Percentiles rank a stretch among this genome's conserved stretches.
Evolutionary conservation across 164 flowering plant genomes (phyloP).

Genomic region (Tetracentron sinense): DNA sequence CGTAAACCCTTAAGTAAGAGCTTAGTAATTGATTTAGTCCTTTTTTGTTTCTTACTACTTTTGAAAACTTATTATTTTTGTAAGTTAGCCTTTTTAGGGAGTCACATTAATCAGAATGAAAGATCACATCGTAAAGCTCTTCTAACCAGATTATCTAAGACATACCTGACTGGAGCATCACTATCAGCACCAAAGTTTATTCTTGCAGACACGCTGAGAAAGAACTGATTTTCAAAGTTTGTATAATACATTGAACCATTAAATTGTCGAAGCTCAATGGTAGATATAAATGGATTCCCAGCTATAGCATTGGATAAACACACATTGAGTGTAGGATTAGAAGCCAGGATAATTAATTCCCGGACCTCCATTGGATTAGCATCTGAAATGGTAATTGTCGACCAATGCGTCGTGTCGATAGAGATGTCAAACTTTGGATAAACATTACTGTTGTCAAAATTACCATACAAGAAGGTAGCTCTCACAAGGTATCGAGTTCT

Average conservation of each 20-base stretch:
- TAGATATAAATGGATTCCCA: constrained; percentile 92
- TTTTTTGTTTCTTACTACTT: too few species aligned
- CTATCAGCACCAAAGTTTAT: constrained; percentile 90
- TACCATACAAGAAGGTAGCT: too few species aligned
- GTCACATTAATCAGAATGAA: not conserved
- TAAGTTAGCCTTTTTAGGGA: too few species aligned
- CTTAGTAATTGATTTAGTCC: too few species aligned
- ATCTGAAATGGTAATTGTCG: constrained; percentile 88
- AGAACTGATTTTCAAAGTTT: constrained; percentile 60
- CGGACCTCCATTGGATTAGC: constrained; percentile 54
- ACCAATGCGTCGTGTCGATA: constrained; percentile 87
- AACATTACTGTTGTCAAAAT: constrained; percentile 82
- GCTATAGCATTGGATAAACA: constrained; percentile 96
- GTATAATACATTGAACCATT: constrained; percentile 83
- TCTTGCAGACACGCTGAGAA: constrained; percentile 85
- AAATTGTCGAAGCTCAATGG: constrained; percentile 94
- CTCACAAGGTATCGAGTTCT: too few species aligned
- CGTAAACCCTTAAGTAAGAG: too few species aligned
- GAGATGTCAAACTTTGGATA: constrained; percentile 94
- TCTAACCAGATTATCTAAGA: not conserved
- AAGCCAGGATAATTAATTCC: constrained; percentile 82
- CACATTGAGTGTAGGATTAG: constrained; percentile 59
- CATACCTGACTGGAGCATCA: constrained; percentile 81
- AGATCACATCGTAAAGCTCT: not conserved
- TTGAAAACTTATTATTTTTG: too few species aligned